These are phyloP conservation scores for Scenedesmus sp. DNA, from an alignment of 163 green algal species.

Conservation along the genomic window DNA sequence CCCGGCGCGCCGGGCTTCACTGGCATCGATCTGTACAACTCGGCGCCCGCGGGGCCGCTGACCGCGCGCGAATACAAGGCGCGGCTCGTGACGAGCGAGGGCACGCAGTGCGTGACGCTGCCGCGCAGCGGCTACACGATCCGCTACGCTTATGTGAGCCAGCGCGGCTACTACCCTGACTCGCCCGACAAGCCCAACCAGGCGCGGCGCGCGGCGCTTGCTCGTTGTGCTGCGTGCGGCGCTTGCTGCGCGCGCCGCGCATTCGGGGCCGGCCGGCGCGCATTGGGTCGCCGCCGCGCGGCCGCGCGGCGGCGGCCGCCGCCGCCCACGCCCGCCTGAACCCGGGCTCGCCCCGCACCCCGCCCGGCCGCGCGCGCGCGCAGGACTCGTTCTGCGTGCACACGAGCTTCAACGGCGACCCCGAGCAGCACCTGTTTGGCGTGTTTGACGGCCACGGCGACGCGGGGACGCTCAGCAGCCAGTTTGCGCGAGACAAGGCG, in stretches of 20 bases:
- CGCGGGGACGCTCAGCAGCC: slow-evolving; percentile 74
- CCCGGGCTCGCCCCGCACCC: too few relatives aligned
- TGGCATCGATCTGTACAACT: slow-evolving; percentile 15
- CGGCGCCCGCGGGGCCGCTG: slow-evolving; percentile 49
- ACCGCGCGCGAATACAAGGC: slow-evolving; percentile 68
- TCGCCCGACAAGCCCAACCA: slow-evolving; percentile 90
- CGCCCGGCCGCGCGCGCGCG: too few relatives aligned
- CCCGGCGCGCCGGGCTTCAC: not conserved
- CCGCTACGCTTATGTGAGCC: slow-evolving; percentile 77
- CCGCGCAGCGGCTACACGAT: slow-evolving; percentile 60
- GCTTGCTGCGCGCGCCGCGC: too few relatives aligned
- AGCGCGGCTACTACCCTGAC: slow-evolving; percentile 92
- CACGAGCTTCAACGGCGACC: slow-evolving; percentile 70
- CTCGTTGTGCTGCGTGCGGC: too few relatives aligned
- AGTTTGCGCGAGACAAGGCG: slow-evolving; percentile 86
- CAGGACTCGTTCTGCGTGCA: slow-evolving; percentile 80
- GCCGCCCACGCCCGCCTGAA: too few relatives aligned
- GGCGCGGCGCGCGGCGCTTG: too few relatives aligned
- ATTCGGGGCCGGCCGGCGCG: too few relatives aligned
- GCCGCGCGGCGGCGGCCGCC: too few relatives aligned
- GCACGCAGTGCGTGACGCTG: slow-evolving; percentile 55
- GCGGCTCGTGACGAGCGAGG: slow-evolving; percentile 47
- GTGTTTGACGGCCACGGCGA: slow-evolving; percentile 91
- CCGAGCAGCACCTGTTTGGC: slow-evolving; percentile 84
- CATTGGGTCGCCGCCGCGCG: too few relatives aligned